A percentile compares a stretch with the other conserved stretches of the same genome.
phyloP scores from a whole-genome alignment of 2,329 filamentous ascomycete species.

The Clarireedia hainanense region DNA sequence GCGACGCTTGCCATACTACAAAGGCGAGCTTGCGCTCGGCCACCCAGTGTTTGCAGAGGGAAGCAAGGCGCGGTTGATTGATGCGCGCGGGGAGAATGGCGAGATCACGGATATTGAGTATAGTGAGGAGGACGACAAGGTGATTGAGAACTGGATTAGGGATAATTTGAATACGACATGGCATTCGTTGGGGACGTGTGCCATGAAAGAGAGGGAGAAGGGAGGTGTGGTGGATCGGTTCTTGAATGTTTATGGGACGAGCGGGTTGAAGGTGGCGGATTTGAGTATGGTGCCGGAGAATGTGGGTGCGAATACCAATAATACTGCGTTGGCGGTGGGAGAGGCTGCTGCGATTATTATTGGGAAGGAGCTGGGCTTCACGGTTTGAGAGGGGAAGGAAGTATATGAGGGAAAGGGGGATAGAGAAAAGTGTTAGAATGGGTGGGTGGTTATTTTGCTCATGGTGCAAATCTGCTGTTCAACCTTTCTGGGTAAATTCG shows the following conservation, averaged over 20 bases:
- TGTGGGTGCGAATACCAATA: conserved; percentile 39
- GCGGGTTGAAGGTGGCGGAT: conserved; percentile 37
- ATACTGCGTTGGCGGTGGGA: conserved; percentile 36
- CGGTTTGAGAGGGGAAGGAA: conserved; percentile 12
- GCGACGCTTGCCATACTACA: conserved; percentile 45
- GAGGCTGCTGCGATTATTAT: conserved; percentile 36
- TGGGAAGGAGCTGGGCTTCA: conserved; percentile 31
- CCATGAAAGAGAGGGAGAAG: conserved; percentile 31
- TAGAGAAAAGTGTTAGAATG: not conserved
- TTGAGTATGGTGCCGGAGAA: conserved; percentile 30
- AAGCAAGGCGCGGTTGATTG: conserved; percentile 32
- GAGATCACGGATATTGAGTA: conserved; percentile 33
- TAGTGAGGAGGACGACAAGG: conserved; percentile 27
- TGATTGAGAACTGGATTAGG: conserved; percentile 36
- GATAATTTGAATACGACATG: conserved; percentile 34
- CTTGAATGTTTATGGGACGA: conserved; percentile 34
- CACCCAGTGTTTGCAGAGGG: conserved; percentile 38
- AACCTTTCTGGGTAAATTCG: no score
- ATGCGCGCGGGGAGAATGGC: conserved; percentile 21
- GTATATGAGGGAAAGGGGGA: not conserved
- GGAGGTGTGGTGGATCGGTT: conserved; percentile 33
- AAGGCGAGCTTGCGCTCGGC: conserved; percentile 36
- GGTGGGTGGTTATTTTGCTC: not conserved
- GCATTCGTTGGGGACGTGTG: conserved; percentile 35
- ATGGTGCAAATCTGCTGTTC: no score